These are phyloP conservation scores for Arachnomyces sp. DNA, from an alignment of 2,329 filamentous ascomycete species.

Conservation along the genomic window DNA sequence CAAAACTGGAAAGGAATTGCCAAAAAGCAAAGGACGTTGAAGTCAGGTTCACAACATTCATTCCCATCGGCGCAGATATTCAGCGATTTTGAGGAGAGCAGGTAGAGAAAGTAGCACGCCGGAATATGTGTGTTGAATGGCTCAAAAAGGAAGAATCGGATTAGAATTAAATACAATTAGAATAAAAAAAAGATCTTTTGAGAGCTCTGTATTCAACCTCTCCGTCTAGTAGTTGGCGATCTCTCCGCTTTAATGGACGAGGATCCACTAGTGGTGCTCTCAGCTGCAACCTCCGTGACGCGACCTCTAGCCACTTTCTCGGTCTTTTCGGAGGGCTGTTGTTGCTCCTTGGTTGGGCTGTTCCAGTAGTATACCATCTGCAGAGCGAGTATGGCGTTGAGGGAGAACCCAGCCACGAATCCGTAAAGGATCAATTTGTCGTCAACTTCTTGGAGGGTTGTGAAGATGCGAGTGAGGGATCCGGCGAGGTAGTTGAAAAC, in stretches of 20 bases:
- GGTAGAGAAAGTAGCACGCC: too few relatives aligned
- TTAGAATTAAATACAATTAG: neutral
- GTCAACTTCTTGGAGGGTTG: slow-evolving; percentile 92
- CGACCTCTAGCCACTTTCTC: too few relatives aligned
- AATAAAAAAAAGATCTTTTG: slow-evolving; percentile 2
- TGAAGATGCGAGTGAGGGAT: slow-evolving; percentile 91
- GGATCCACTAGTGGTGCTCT: too few relatives aligned
- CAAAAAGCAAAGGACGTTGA: too few relatives aligned
- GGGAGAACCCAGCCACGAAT: slow-evolving; percentile 81
- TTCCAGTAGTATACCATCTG: slow-evolving; percentile 99
- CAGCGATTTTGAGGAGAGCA: too few relatives aligned
- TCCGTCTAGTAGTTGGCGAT: slow-evolving; percentile 46
- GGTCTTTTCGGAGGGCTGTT: too few relatives aligned
- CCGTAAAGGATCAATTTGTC: slow-evolving; percentile 94
- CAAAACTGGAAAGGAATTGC: too few relatives aligned
- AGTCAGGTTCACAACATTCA: too few relatives aligned
- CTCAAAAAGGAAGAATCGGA: neutral
- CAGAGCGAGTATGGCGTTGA: slow-evolving; percentile 76
- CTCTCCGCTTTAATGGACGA: too few relatives aligned
- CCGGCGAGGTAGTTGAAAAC: slow-evolving; percentile 97
- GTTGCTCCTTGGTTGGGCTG: slow-evolving; percentile 25
- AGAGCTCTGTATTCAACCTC: slow-evolving; percentile 33
- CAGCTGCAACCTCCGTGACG: too few relatives aligned
- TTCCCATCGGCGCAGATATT: too few relatives aligned
- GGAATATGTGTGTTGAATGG: neutral